Base-by-base conservation (phyloP, 306 rosid species). In the Gleditsia sinensis region DNA sequence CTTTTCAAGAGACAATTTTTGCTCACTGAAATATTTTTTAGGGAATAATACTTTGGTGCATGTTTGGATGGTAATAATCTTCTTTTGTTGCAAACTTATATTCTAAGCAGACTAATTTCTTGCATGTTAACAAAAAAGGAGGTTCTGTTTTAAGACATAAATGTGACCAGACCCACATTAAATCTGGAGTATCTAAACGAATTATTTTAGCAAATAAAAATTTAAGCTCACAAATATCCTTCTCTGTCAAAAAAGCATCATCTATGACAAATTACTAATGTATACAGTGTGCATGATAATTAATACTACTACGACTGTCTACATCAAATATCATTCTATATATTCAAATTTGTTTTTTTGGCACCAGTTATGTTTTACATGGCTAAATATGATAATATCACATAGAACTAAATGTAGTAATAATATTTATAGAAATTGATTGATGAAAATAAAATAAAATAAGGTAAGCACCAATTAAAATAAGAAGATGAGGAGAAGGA, bases 121-220 rank as follows among this genome's bases (percentile, higher is more conserved):
- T 36, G 30, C 34, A 49, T 76, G 23, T 14, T 59, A 27, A n/a
- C 66, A 1, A 16, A 42, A 13, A 36, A 25, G 5, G 24, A 59
- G 36, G 7, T 34, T 58, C 13, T 57, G 39, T 24, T 57, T n/a
- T 33, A 20, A n/a, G 63, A 16, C 43, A 69, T 39, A 33, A 49
- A 12, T 55, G 24, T 65, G 58, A 51, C 42, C 39, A 13, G 27
- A 55, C 20, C 32, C 12, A 13, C 25, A n/a, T 49, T 42, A 39
- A 27, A 55, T 67, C 49, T 48, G 7, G 24, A 61, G 40, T 40
- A 56, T 78, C 14, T 77, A 37, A 60, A 58, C 60, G 20, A 57
- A 20, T 40, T 62, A 51, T 59, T 45, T 76, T 77, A 25, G 64
- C 28, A 17, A 23, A 9, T 24, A 12, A 42, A 55, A 33, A 12